Percentiles rank a stretch among this genome's conserved stretches.
These are phyloP conservation scores for Scopulariopsis brevicaulis DNA, from an alignment of 2,329 filamentous ascomycete species.

Conservation along the genomic window DNA sequence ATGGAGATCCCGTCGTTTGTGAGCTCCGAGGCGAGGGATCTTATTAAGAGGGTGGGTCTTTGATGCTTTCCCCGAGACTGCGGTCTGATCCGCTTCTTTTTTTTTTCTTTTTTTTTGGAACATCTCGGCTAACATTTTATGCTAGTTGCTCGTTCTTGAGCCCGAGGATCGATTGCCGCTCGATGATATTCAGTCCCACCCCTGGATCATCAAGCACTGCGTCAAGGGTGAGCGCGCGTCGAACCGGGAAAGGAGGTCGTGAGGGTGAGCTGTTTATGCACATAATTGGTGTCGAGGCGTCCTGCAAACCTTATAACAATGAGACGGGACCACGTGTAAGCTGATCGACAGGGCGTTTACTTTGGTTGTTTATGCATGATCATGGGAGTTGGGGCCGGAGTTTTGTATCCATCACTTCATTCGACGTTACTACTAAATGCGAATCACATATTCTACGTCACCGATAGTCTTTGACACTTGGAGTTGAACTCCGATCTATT, in stretches of 20 bases:
- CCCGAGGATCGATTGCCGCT: constrained; percentile 88
- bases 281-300: constrained; percentile 3
- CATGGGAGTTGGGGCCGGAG: not conserved
- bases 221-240: constrained; percentile 46
- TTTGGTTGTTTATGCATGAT: constrained; percentile 1
- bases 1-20: constrained; percentile 90
- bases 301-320: not conserved
- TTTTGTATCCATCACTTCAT: not conserved
- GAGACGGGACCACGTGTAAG: not conserved
- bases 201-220: constrained; percentile 97
- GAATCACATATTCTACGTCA: not conserved
- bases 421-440: not conserved
- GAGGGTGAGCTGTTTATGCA: not conserved
- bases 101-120: not conserved
- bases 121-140: not conserved
- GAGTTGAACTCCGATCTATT: not conserved
- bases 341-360: not conserved
- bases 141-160: constrained; percentile 74
- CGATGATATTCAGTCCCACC: constrained; percentile 78
- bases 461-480: not conserved
- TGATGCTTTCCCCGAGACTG: not conserved
- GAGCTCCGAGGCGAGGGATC: constrained; percentile 76
- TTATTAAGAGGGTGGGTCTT: constrained; percentile 68
- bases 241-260: constrained; percentile 33
- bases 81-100: not conserved